Percentiles rank a stretch among this genome's conserved stretches.
phyloP scores from a whole-genome alignment of 1,139 yeast genomes.

The Candida tunisiensis region DNA sequence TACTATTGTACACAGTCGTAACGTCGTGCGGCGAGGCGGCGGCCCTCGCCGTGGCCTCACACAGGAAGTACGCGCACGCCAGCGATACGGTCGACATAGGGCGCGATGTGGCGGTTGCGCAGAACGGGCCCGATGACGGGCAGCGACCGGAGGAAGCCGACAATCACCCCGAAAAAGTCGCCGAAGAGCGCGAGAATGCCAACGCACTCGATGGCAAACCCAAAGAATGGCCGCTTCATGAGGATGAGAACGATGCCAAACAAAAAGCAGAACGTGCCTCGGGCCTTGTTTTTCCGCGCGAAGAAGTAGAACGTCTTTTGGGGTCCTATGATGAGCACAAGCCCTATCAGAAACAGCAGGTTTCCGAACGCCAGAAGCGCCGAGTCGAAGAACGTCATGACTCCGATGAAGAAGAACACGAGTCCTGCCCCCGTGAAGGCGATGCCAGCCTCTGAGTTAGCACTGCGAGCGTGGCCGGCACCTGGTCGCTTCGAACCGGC shows the following conservation, averaged over 20 bases:
- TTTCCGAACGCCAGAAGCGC: slow-evolving; percentile 85
- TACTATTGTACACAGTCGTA: no score
- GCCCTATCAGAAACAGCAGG: slow-evolving; percentile 60
- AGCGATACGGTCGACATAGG: slow-evolving; percentile 43
- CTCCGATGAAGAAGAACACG: slow-evolving; percentile 64
- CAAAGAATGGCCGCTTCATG: slow-evolving; percentile 62
- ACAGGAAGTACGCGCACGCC: slow-evolving; percentile 52
- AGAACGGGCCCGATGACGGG: slow-evolving; percentile 81
- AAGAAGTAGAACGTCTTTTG: slow-evolving; percentile 72
- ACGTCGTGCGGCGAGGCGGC: no score
- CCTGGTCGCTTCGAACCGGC: no score
- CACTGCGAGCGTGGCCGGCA: no score
- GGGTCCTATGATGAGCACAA: slow-evolving; percentile 74
- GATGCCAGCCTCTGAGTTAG: slow-evolving; percentile 62
- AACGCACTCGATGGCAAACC: slow-evolving; percentile 68
- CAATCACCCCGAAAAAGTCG: slow-evolving; percentile 77
- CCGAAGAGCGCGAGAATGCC: slow-evolving; percentile 87
- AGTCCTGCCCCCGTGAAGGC: slow-evolving; percentile 82
- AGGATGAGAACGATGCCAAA: slow-evolving; percentile 64
- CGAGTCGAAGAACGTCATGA: slow-evolving; percentile 75
- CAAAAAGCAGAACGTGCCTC: slow-evolving; percentile 70
- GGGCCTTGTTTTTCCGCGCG: slow-evolving; percentile 69
- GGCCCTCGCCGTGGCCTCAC: slow-evolving; percentile 9
- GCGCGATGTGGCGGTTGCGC: slow-evolving; percentile 72
- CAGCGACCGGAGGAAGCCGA: slow-evolving; percentile 75